A percentile compares a stretch with the other conserved stretches of the same genome.
phyloP scores from a whole-genome alignment of 1,139 yeast genomes.

The Pneumocystis oryctolagi region DNA sequence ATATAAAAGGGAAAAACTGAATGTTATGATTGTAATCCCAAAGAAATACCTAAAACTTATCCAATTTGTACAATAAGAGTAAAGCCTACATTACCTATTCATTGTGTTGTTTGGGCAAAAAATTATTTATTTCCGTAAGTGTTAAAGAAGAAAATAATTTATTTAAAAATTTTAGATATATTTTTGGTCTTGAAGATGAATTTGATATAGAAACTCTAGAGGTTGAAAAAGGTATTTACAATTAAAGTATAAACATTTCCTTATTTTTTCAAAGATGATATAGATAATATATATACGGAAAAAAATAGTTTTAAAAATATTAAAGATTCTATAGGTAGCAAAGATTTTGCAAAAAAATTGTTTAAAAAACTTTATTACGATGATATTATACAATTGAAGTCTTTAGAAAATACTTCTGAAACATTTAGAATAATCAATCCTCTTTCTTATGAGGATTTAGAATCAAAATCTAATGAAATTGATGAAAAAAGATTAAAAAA shows the following conservation, averaged over 20 bases:
- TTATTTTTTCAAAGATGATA: constrained; percentile 31
- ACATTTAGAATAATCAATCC: constrained; percentile 55
- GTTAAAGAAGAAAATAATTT: background rate
- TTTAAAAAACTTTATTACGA: constrained; percentile 38
- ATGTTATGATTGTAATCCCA: constrained; percentile 83
- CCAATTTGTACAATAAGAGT: constrained; percentile 96
- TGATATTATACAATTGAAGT: constrained; percentile 61
- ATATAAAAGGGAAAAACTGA: constrained; percentile 47
- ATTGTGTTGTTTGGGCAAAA: constrained; percentile 96
- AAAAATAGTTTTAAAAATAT: constrained; percentile 60
- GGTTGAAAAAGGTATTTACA: constrained; percentile 35
- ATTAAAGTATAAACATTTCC: background rate
- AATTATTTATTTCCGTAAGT: constrained; percentile 49
- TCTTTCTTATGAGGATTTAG: constrained; percentile 26
- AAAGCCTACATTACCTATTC: constrained; percentile 92
- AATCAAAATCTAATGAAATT: constrained; percentile 13
- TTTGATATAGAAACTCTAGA: constrained; percentile 28
- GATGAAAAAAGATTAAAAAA: constrained; percentile 24
- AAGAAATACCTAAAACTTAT: constrained; percentile 75
- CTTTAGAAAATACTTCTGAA: constrained; percentile 68
- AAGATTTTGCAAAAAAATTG: constrained; percentile 27
- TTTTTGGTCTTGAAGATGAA: constrained; percentile 43
- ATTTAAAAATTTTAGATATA: constrained; percentile 30
- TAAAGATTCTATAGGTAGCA: constrained; percentile 29
- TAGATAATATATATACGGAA: constrained; percentile 54